Evolutionary conservation across 768 basidiomycete species (phyloP), one percentile per base, ranked within the genome.

Genomic region (Tricholoma bakamatsutake): DNA sequence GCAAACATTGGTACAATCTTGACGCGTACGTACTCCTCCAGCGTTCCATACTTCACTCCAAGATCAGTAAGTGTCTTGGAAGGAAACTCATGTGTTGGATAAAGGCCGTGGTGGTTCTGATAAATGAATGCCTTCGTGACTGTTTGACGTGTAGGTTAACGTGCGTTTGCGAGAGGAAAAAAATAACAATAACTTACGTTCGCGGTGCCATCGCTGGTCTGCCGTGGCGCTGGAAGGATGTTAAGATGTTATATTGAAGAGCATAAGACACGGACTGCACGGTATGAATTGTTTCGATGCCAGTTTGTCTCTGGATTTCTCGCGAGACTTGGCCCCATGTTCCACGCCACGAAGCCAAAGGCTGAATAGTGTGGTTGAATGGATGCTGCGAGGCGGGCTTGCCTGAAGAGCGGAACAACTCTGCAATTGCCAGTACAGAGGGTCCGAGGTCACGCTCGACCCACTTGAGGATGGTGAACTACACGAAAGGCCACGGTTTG

Each of bases 251-350:
- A 3, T 24, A 24, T 24, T 24, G 21, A 24, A 24, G 21, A 47
- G 2, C n/a, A 13, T 17, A 31, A 9, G 9, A 27, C 34, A 61
- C 60, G 15, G 4, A 58, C 60, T 50, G 37, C 4, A 58, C 54
- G 21, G 51, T 56, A 24, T 24, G 60, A 34, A 10, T n/a, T 24
- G 57, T 58, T 48, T 50, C 42, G n/a, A 61, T 49, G 3, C 57
- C 55, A 27, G 57, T 61, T 45, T 61, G 60, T 49, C 37, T 61
- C 21, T 58, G 42, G 18, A 58, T 61, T 17, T 61, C 60, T n/a
- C 60, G 57, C 30, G 57, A 52, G 17, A 58, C 54, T 24, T 56
- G 45, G 10, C 60, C 21, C 21, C 21, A 24, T 24, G 21, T 24
- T 24, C 21, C 57, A 6, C 60, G 54, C 60, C 57, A 61, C 13